These are phyloP conservation scores for Tetradesmus obliquus DNA, from an alignment of 139 green algal genomes.

Conservation along the genomic window DNA sequence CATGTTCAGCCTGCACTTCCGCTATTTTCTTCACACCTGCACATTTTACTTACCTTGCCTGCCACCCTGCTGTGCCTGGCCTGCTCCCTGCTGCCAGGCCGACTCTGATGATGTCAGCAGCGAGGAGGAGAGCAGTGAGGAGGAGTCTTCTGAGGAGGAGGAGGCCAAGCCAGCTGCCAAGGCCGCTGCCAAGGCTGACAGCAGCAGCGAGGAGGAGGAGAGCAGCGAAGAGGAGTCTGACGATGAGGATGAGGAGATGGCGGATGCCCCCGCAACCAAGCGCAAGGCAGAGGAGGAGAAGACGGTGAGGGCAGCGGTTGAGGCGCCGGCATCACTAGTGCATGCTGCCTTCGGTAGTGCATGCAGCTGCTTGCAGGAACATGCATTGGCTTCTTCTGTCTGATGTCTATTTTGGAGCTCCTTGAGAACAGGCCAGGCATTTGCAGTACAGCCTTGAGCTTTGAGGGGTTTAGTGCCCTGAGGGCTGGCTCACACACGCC, in stretches of 20 bases:
- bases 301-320: not conserved
- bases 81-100: not conserved
- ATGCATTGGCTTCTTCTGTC: no score
- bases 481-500: no score
- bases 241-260: constrained; percentile 27
- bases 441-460: no score
- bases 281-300: constrained; percentile 23
- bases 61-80: not conserved
- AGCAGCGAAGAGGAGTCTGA: constrained; percentile 28
- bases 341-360: not conserved
- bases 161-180: constrained; percentile 41
- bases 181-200: constrained; percentile 11
- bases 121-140: constrained; percentile 37
- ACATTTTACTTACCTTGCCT: no score
- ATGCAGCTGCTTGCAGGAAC: no score
- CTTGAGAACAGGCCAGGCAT: no score
- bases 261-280: constrained; percentile 12
- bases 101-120: constrained; percentile 3
- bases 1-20: not conserved
- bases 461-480: no score
- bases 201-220: constrained; percentile 42
- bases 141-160: constrained; percentile 11
- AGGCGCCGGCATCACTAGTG: not conserved
- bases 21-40: not conserved
- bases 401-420: no score